phyloP scores from a whole-genome alignment of 257 asterid species.

The Eucommia ulmoides region DNA sequence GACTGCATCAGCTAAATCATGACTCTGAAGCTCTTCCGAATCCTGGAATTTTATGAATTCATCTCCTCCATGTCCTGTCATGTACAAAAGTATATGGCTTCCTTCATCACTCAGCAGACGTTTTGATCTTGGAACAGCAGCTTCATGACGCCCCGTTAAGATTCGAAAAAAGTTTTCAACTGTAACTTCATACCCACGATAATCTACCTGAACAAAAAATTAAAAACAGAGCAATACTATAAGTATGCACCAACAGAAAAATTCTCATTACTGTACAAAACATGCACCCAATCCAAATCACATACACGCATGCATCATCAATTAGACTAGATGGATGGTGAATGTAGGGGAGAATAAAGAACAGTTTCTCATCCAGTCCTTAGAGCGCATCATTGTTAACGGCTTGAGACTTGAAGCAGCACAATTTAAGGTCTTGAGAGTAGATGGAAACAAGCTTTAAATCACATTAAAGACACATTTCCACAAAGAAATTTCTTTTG shows the following conservation, averaged over 20 bases:
- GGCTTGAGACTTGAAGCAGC: neutral
- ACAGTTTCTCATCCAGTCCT: neutral
- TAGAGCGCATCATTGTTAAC: neutral
- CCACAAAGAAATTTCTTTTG: too few relatives aligned
- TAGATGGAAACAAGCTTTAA: neutral
- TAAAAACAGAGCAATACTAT: constrained; percentile 15
- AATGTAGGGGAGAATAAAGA: neutral
- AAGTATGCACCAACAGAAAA: constrained; percentile 1
- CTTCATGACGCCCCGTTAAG: constrained; percentile 90
- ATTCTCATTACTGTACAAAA: too few relatives aligned
- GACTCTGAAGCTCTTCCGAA: constrained; percentile 97
- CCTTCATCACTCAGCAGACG: constrained; percentile 98
- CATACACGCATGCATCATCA: too few relatives aligned
- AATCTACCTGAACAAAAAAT: constrained; percentile 64
- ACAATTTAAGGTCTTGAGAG: neutral
- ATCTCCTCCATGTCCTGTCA: constrained; percentile 99
- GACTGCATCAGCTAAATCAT: constrained; percentile 95
- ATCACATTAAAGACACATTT: too few relatives aligned
- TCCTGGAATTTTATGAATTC: constrained; percentile 98
- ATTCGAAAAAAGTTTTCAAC: constrained; percentile 82
- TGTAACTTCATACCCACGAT: constrained; percentile 95
- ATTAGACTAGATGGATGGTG: constrained; percentile 4
- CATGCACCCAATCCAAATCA: too few relatives aligned
- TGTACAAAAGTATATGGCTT: constrained; percentile 85
- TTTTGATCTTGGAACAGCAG: constrained; percentile 91